Base-by-base conservation (phyloP, 495 filamentous ascomycete genomes). In the Sporormia fimetaria region DNA sequence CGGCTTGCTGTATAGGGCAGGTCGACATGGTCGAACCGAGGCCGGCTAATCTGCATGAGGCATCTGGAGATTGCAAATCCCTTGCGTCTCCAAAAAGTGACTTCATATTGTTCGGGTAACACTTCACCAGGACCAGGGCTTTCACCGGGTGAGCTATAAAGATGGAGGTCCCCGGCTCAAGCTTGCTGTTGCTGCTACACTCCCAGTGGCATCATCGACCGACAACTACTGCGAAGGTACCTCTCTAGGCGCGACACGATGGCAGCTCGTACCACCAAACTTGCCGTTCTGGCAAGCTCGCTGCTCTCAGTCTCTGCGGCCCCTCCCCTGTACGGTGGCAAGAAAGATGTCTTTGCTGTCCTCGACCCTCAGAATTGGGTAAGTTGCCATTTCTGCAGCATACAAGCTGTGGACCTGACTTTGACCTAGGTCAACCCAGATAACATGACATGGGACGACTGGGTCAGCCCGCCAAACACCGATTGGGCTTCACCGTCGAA, bases 381-480 rank as follows among this genome's bases (percentile, higher is more conserved):
- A n/a, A n/a, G n/a, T n/a, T n/a, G n/a, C n/a, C n/a, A n/a, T n/a
- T n/a, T n/a, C 22, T 6, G 12, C 34, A 25, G 22, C 20, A 37
- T 21, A 9, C 34, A 7, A 22, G 3, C 4, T n/a, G 20, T n/a
- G 18, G 14, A 12, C 18, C 22, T 22, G 21, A 37, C 17, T 6
- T 22, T 16, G 21, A 37, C 14, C 18, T 55, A 59, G 55, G 60
- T 62, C 6, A 62, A 64, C 42, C 63, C 63, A 3, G 63, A 63
- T 33, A 59, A 62, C 41, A 66, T 66, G 62, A 66, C 63, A 9
- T 64, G 62, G 62, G 54, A 24, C 16, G 63, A 66, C 42, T 66
- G 53, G 53, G 51, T 47, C 12, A 30, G 35, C 3, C 57, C 57
- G 0, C 63, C 63, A 0, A 52, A 55, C 0, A 63, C 60, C 21